A percentile compares a stretch with the other conserved stretches of the same genome.
Conservation (phyloP, 2,329 filamentous ascomycete species). For the Leptographium radiaticola region DNA sequence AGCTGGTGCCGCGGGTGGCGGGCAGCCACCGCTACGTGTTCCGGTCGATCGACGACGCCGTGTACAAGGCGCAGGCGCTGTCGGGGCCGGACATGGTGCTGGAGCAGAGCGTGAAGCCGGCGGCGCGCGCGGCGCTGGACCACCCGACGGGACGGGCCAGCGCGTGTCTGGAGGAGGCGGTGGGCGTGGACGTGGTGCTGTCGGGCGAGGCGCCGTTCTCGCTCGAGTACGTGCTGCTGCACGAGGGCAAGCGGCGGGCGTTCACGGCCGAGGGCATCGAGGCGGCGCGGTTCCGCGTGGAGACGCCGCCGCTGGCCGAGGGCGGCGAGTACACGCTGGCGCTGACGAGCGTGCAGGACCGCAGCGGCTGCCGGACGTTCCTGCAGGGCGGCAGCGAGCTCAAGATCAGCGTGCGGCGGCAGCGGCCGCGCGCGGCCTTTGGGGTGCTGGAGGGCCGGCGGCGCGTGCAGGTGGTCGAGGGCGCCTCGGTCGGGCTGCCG, state of each 20-base stretch:
- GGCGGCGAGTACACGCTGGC: conserved; percentile 87
- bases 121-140: conserved; percentile 65
- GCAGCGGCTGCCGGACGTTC: conserved; percentile 72
- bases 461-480: conserved; percentile 62
- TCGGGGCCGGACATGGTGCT: conserved; percentile 49
- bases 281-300: conserved; percentile 52
- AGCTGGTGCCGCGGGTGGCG: conserved; percentile 67
- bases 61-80: conserved; percentile 59
- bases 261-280: conserved; percentile 52
- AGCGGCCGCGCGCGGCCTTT: conserved; percentile 78
- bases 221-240: conserved; percentile 83
- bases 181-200: conserved; percentile 61
- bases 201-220: conserved; percentile 77
- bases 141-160: conserved; percentile 40
- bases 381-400: conserved; percentile 58
- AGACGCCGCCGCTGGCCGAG: conserved; percentile 58
- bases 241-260: conserved; percentile 72
- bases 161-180: conserved; percentile 72
- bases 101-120: conserved; percentile 86
- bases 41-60: conserved; percentile 62
- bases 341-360: conserved; percentile 75
- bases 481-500: conserved; percentile 60
- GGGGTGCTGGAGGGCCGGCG: conserved; percentile 73
- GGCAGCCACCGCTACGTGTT: conserved; percentile 84
- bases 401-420: conserved; percentile 75